These are phyloP conservation scores for Heliosperma pusillum DNA, from an alignment of 148 eudicot genomes.

Conservation along the genomic window DNA sequence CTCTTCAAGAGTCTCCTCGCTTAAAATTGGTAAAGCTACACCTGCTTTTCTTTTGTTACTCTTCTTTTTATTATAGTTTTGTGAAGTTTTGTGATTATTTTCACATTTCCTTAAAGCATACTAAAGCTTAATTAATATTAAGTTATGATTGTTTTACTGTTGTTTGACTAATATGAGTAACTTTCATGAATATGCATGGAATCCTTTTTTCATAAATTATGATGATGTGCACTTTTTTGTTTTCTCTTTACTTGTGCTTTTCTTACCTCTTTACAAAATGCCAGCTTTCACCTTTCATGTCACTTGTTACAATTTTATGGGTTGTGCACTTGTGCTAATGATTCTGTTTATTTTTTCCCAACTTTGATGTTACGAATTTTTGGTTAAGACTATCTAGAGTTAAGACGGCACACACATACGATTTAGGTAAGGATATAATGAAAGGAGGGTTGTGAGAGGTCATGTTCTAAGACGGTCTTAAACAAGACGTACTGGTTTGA, in stretches of 20 bases:
- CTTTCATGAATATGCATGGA: conserved; percentile 28
- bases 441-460: not conserved
- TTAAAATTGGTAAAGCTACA: conserved; percentile 48
- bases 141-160: conserved; percentile 22
- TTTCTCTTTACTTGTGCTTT: not conserved
- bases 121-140: conserved; percentile 18
- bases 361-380: too few species aligned
- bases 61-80: conserved; percentile 22
- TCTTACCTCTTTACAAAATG: not conserved
- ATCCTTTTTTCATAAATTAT: conserved; percentile 30
- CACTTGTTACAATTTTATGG: conserved; percentile 16
- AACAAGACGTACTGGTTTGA: not conserved
- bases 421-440: too few species aligned
- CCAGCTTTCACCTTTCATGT: conserved; percentile 8
- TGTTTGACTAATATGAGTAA: conserved; percentile 14
- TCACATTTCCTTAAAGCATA: conserved; percentile 20
- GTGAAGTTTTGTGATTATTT: conserved; percentile 27
- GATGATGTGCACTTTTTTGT: conserved; percentile 31
- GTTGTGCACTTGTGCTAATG: conserved; percentile 4
- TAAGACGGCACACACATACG: too few species aligned
- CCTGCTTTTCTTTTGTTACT: conserved; percentile 15
- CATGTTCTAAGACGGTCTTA: too few species aligned
- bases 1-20: conserved; percentile 39
- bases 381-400: too few species aligned
- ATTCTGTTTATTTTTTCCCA: not conserved